Percentiles rank a stretch among this genome's conserved stretches.
phyloP scores from a whole-genome alignment of 2,329 filamentous ascomycete species.

The Aspergillus fumigatiaffinis region DNA sequence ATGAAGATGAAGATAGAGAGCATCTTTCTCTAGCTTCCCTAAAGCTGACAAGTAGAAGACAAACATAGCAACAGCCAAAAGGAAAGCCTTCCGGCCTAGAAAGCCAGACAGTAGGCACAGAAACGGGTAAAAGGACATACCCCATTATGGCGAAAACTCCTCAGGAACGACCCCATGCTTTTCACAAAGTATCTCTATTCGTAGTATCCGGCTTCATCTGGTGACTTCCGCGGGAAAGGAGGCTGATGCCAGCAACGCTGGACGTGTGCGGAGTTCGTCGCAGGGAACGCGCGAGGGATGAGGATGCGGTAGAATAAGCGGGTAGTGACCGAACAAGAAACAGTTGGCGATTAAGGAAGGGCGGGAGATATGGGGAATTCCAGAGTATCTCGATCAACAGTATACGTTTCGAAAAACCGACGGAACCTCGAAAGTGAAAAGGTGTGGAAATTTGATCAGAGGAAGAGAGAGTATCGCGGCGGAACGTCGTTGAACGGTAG shows the following conservation, averaged over 20 bases:
- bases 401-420: neutral
- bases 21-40: neutral
- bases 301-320: neutral
- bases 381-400: neutral
- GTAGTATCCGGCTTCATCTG: slow-evolving; percentile 28
- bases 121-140: slow-evolving; percentile 22
- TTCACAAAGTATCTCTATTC: slow-evolving; percentile 19
- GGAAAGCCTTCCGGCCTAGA: neutral
- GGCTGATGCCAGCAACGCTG: slow-evolving; percentile 19
- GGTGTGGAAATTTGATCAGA: neutral
- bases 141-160: slow-evolving; percentile 37
- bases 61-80: slow-evolving; percentile 10
- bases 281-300: neutral
- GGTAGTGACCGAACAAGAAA: neutral
- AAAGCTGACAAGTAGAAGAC: neutral
- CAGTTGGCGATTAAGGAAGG: slow-evolving; percentile 1
- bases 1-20: neutral
- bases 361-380: neutral
- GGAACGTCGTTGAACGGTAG: slow-evolving; percentile 2
- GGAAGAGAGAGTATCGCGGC: slow-evolving; percentile 1
- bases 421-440: neutral
- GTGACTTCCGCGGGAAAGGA: slow-evolving; percentile 13
- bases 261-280: slow-evolving; percentile 2
- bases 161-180: slow-evolving; percentile 41
- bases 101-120: neutral